Conservation (phyloP, 352 stramenopile species). For the Globisporangium sylvaticum region DNA sequence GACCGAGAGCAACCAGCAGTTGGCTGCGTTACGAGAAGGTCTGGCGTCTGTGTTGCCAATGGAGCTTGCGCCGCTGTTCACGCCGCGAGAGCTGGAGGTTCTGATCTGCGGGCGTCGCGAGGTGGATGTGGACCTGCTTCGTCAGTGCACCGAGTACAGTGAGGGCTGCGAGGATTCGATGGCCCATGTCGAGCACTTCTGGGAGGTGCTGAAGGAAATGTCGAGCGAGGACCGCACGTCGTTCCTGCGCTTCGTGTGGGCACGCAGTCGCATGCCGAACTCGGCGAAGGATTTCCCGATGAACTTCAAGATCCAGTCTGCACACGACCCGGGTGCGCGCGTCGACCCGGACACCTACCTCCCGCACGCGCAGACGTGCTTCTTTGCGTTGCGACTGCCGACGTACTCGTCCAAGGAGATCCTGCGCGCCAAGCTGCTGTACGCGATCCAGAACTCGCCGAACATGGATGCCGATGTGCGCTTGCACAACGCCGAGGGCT, state of each 20-base stretch:
- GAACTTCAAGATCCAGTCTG: slow-evolving; percentile 91
- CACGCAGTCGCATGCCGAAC: slow-evolving; percentile 94
- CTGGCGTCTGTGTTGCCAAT: slow-evolving; percentile 94
- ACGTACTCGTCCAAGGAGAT: slow-evolving; percentile 92
- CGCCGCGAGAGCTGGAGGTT: slow-evolving; percentile 93
- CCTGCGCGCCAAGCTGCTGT: slow-evolving; percentile 84
- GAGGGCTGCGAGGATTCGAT: slow-evolving; percentile 91
- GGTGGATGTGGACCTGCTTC: slow-evolving; percentile 95
- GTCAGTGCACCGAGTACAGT: slow-evolving; percentile 96
- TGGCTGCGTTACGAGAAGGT: slow-evolving; percentile 75
- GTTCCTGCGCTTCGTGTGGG: slow-evolving; percentile 98
- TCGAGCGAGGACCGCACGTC: slow-evolving; percentile 92
- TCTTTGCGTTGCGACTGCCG: slow-evolving; percentile 96
- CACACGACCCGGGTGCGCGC: slow-evolving; percentile 73
- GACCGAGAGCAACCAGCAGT: slow-evolving; percentile 77
- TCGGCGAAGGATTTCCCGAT: slow-evolving; percentile 96
- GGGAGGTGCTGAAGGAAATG: slow-evolving; percentile 96
- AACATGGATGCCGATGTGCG: slow-evolving; percentile 92
- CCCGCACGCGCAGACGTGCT: slow-evolving; percentile 98
- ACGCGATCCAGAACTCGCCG: slow-evolving; percentile 95
- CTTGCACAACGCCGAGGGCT: slow-evolving; percentile 90
- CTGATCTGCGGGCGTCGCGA: slow-evolving; percentile 95
- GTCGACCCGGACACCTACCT: slow-evolving; percentile 89
- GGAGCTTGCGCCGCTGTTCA: slow-evolving; percentile 95
- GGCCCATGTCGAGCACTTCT: slow-evolving; percentile 92